These are phyloP conservation scores for Cardamine chenopodiifolia DNA, from an alignment of 345 rosid species.

Conservation along the genomic window DNA sequence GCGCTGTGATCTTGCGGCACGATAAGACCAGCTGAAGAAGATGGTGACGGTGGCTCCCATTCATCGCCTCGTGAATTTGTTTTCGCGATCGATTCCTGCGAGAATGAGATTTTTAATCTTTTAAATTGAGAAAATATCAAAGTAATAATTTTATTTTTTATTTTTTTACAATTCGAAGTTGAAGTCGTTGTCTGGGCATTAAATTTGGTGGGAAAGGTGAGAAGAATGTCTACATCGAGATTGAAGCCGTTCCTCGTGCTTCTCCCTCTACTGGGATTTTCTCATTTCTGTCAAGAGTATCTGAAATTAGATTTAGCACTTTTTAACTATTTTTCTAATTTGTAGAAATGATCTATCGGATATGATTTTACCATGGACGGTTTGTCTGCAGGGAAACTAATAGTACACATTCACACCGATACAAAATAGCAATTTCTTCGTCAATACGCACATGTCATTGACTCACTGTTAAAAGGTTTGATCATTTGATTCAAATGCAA, in stretches of 20 bases:
- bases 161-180: background rate
- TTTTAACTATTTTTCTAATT: background rate
- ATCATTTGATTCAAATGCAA: background rate
- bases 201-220: slow-evolving; percentile 1
- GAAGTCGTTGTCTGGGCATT: background rate
- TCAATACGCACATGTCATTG: too few relatives aligned
- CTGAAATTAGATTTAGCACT: slow-evolving; percentile 46
- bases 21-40: slow-evolving; percentile 80
- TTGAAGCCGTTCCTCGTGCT: slow-evolving; percentile 33
- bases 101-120: too few relatives aligned
- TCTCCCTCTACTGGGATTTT: slow-evolving; percentile 40
- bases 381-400: background rate
- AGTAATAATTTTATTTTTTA: too few relatives aligned
- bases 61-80: slow-evolving; percentile 33
- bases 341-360: background rate
- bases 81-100: background rate
- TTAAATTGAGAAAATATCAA: too few relatives aligned
- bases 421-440: background rate
- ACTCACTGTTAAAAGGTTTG: too few relatives aligned
- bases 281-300: slow-evolving; percentile 27
- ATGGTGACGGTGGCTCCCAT: slow-evolving; percentile 48
- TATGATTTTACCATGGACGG: background rate
- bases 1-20: slow-evolving; percentile 83
- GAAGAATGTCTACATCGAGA: slow-evolving; percentile 4
- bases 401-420: background rate